phyloP scores from a whole-genome alignment of 1,139 yeast genomes.

The Saccharomyces hybrid region DNA sequence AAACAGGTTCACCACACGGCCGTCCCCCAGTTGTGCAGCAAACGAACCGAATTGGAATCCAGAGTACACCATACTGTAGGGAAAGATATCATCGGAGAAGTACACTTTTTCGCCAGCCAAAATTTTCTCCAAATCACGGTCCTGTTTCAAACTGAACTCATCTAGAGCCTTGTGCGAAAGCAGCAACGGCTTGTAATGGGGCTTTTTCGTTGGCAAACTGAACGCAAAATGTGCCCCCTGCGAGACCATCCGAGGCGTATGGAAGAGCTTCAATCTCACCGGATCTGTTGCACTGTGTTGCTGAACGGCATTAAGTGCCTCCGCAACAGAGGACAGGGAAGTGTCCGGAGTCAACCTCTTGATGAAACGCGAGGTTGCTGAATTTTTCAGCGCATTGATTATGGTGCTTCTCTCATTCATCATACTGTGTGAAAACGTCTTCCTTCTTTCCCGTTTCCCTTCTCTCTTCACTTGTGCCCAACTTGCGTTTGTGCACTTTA shows the following conservation, averaged over 20 bases:
- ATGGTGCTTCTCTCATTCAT: constrained; percentile 10
- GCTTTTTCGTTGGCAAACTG: constrained; percentile 56
- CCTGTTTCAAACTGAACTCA: constrained; percentile 49
- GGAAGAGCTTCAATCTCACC: constrained; percentile 28
- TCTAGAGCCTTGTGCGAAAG: constrained; percentile 54
- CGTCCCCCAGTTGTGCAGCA: constrained; percentile 97
- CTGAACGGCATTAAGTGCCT: constrained; percentile 8
- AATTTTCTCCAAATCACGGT: constrained; percentile 44
- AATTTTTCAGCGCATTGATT: constrained; percentile 6
- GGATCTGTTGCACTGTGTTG: constrained; percentile 3
- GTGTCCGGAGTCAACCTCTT: constrained; percentile 13
- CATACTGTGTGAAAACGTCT: neutral
- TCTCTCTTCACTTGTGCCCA: neutral
- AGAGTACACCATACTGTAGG: constrained; percentile 87
- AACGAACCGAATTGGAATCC: constrained; percentile 95
- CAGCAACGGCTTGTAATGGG: constrained; percentile 47
- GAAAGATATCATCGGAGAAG: constrained; percentile 46
- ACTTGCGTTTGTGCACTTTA: no score
- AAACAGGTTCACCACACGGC: constrained; percentile 77
- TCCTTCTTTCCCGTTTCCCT: neutral
- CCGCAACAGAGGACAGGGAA: constrained; percentile 5
- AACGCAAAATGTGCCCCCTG: constrained; percentile 63
- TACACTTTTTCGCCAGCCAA: constrained; percentile 54
- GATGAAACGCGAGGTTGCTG: constrained; percentile 11
- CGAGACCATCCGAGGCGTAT: constrained; percentile 52